Evolutionary conservation across 139 green algal genomes (phyloP).

Genomic region (Haematococcus lacustris): DNA sequence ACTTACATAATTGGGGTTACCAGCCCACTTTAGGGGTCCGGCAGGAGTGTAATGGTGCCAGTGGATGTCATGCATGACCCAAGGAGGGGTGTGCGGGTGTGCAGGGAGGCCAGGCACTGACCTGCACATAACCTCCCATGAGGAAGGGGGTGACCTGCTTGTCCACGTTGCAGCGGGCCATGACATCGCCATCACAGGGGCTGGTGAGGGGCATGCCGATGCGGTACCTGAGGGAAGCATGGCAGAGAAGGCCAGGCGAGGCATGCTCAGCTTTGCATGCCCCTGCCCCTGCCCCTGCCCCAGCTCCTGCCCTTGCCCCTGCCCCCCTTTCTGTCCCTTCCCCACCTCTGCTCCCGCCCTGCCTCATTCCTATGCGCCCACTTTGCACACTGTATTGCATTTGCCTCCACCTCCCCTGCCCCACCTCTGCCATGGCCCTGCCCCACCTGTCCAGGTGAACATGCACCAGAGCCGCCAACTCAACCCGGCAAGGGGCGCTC

Average conservation of each 20-base stretch:
- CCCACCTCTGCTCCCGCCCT: no score
- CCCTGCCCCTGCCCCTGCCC: no score
- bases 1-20: neutral
- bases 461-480: slow-evolving; percentile 14
- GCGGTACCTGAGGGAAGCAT: slow-evolving; percentile 12
- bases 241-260: neutral
- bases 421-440: no score
- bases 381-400: no score
- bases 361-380: no score
- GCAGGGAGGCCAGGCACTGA: neutral
- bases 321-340: no score
- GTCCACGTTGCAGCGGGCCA: slow-evolving; percentile 21
- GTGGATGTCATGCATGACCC: neutral
- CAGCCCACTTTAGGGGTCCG: neutral
- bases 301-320: no score
- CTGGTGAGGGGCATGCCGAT: slow-evolving; percentile 29
- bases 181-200: slow-evolving; percentile 25
- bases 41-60: neutral
- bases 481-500: neutral
- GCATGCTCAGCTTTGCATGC: no score
- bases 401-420: no score
- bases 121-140: slow-evolving; percentile 17
- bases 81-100: neutral
- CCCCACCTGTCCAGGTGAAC: slow-evolving; percentile 14
- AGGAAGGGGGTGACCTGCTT: slow-evolving; percentile 20